phyloP scores from a whole-genome alignment of 495 filamentous ascomycete genomes.

The Lepidopterella palustris region DNA sequence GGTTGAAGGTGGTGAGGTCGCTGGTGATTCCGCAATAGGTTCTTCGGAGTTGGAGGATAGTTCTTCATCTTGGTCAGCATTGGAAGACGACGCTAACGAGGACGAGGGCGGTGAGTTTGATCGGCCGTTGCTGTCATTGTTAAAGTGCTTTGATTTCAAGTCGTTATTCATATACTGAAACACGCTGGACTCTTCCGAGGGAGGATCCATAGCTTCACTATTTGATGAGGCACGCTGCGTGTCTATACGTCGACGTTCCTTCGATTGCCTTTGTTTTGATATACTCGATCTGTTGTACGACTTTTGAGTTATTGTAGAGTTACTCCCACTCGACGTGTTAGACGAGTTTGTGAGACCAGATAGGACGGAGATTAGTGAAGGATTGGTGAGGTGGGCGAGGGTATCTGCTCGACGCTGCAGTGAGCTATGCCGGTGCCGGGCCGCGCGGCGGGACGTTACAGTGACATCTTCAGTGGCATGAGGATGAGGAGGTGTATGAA shows the following conservation, averaged over 20 bases:
- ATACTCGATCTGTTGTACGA: slow-evolving; percentile 28
- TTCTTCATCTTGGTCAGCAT: slow-evolving; percentile 7
- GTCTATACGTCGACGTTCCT: slow-evolving; percentile 15
- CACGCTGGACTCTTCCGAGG: slow-evolving; percentile 19
- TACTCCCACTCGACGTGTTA: slow-evolving; percentile 35
- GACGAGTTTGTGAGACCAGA: slow-evolving; percentile 32
- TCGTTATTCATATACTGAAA: slow-evolving; percentile 33
- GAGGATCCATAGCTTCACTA: slow-evolving; percentile 10
- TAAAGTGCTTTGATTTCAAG: slow-evolving; percentile 10
- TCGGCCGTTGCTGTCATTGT: neutral
- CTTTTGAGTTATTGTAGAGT: slow-evolving; percentile 36
- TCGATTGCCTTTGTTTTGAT: slow-evolving; percentile 9
- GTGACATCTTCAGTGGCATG: slow-evolving; percentile 9
- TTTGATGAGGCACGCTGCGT: slow-evolving; percentile 4
- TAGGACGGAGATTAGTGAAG: slow-evolving; percentile 35
- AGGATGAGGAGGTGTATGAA: neutral
- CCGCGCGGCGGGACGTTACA: slow-evolving; percentile 8
- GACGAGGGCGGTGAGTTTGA: slow-evolving; percentile 8
- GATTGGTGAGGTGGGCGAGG: slow-evolving; percentile 30
- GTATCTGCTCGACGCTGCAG: slow-evolving; percentile 24
- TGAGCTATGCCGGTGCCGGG: slow-evolving; percentile 25
- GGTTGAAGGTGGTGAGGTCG: slow-evolving; percentile 16
- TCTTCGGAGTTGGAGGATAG: slow-evolving; percentile 16
- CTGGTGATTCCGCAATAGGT: slow-evolving; percentile 8
- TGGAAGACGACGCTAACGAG: slow-evolving; percentile 9